Percentiles rank a stretch among this genome's conserved stretches.
phyloP scores from a whole-genome alignment of 345 rosid genomes.

The Kandelia obovata region DNA sequence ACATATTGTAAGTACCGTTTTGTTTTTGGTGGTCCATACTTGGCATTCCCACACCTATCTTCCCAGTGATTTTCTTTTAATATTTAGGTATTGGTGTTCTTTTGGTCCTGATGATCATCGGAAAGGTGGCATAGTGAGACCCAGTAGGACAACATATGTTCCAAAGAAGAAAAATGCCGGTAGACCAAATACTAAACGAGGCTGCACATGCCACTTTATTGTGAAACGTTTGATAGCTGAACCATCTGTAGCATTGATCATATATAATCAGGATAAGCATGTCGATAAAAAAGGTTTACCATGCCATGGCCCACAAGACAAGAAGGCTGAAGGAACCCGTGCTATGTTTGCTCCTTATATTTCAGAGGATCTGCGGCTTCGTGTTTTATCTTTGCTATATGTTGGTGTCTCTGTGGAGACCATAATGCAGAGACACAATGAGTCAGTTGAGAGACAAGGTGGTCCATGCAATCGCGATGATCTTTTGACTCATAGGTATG shows the following conservation, averaged over 20 bases:
- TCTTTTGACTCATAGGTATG: constrained; percentile 87
- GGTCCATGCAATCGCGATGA: constrained; percentile 87
- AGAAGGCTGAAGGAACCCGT: constrained; percentile 86
- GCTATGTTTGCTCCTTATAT: constrained; percentile 99
- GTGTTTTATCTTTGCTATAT: constrained; percentile 74
- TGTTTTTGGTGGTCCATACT: constrained; percentile 12
- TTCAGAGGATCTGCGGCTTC: constrained; percentile 91
- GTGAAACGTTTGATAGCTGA: constrained; percentile 92
- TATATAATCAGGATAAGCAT: constrained; percentile 86
- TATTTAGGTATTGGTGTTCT: constrained; percentile 93
- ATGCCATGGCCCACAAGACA: constrained; percentile 95
- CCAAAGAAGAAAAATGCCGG: constrained; percentile 89
- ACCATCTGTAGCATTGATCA: constrained; percentile 78
- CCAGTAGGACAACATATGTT: constrained; percentile 76
- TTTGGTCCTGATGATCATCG: constrained; percentile 96
- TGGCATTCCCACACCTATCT: background rate
- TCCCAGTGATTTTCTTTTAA: constrained; percentile 18
- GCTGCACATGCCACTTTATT: constrained; percentile 93
- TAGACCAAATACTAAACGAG: constrained; percentile 91
- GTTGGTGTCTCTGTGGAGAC: constrained; percentile 96
- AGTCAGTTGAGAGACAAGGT: constrained; percentile 86
- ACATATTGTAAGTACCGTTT: constrained; percentile 68
- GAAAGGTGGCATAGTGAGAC: constrained; percentile 78
- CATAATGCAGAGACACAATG: constrained; percentile 92
- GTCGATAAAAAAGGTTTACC: constrained; percentile 84